Base-by-base conservation (phyloP, 768 basidiomycete genomes). In the Termitomyces sp. region DNA sequence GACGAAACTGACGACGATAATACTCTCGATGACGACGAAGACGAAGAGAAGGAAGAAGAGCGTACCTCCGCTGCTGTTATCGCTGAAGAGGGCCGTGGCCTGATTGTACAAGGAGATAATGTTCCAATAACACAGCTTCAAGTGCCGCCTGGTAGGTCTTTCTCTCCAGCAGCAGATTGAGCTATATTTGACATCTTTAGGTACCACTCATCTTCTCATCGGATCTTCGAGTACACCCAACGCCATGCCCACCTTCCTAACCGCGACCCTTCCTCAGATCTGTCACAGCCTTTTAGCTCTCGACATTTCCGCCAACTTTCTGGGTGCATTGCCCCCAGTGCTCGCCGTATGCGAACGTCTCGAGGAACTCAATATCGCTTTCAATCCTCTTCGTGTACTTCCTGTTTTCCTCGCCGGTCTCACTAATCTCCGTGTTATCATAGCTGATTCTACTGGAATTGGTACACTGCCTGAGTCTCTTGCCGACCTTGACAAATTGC, bases 351-450 rank as follows among this genome's bases (percentile, higher is more conserved):
- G 95, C 69, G 77, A 79, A 61, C 82, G 78, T 66, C 83, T 99
- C 37, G 95, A 98, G 71, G 97, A 99, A 72, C 81, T 99, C 47
- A 96, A 98, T 69, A 81, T 98, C 55, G 91, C 91, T 12, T 89
- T 86, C 53, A 99, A 99, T 70, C 91, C 92, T 7, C 79, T 98
- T 30, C 86, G 91, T 47, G 87, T 88, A n/a, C 80, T 98, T n/a
- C 97, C 97, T 16, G 79, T 86, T 30, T 98, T 95, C 73, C 79
- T 98, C 49, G 83, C 88, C 30, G 80, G 89, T 58, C 79, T 98
- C 31, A 72, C 76, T 6, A 85, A 86, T 62, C 82, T 98, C 51
- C 86, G 90, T 37, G 90, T 98, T 58, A 81, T 98, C 69, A 91
- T 94, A 57, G 91, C 93, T n/a, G 96, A 99, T 73, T 82, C 85